Base-by-base conservation (phyloP, 202 grass and related monocot genomes). In the Carex arenaria region DNA sequence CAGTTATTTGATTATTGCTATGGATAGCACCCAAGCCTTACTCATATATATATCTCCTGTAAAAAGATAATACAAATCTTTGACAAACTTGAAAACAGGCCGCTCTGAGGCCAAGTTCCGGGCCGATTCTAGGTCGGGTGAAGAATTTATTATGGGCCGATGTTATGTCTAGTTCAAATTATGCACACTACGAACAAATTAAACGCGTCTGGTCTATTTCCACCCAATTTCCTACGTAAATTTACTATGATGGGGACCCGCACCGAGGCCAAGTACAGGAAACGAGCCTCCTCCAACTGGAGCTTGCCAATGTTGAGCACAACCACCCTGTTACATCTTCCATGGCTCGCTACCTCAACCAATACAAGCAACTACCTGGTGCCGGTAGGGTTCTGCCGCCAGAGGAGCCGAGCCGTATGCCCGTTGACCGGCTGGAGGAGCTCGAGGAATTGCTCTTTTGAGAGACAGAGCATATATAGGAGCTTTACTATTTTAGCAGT, bases 281-380 rank as follows among this genome's bases (percentile, higher is more conserved):
- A 95, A 78, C 78, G 96, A 49, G 88, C 89, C 64, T 98, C 80
- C 86, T 98, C 76, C 95, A 98, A 76, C 81, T 95, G 61, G 96
- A 95, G 80, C 63, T 93, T 69, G 93, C 91, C 19, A 95, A 43
- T 28, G 85, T 95, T 31, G 93, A 95, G 56, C 96, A 98, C 75
- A 98, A 98, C 85, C 96, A 98, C 79, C 96, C 91, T 2, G 96
- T 98, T 19, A 93, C 92, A 79, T 93, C 96, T 36, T 90, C 96
- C 65, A 98, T 98, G 96, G 96, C 96, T 31, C 85, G 91, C 66
- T 98, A 95, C 80, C 89, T 98, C 73, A 95, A 89, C 80, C 87
- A 91, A 74, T 95, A 95, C 79, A 98, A 91, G 72, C 86, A 92
- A 68, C 85, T 98, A 14, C 94, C 95, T 65, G 93, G 90, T 68